Evolutionary conservation across 108 stramenopile species (phyloP), one percentile per base, ranked within the genome.

Genomic region (Chaetoceros tenuissimus): DNA sequence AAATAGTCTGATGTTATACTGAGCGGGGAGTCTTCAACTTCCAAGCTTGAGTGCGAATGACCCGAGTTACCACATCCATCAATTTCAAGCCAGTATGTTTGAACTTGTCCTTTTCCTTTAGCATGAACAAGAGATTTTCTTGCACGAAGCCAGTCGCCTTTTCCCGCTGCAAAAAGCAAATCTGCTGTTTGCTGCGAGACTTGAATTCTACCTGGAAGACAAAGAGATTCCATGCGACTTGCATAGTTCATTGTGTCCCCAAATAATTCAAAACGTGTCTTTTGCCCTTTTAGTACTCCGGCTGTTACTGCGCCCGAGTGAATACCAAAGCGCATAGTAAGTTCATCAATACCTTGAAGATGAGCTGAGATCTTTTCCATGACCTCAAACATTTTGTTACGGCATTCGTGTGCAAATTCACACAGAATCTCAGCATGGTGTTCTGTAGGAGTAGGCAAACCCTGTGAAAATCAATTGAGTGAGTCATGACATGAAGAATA

Each of bases 171-270:
- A 34, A 31, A 26, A 0, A 86, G 46, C 22, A 78, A 51, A 10
- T 72, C 64, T 31, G 80, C 80, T 19, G 81, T 82, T 27, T 67
- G 74, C 21, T 65, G 55, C 30, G 67, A 66, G 0, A 82, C 31
- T 28, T 86, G 84, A 25, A 86, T 78, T 20, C 27, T 53, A 29
- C 70, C 54, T 10, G 57, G 66, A 21, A 30, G 49, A 3, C 84
- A 79, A 1, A 74, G 76, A 16, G 65, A 74, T 55, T 85, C 84
- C 31, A 85, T 81, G 3, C 84, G 30, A 28, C 71, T 55, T 3
- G 78, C 78, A 19, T 75, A 77, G 54, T 86, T 86, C 44, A 86
- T 79, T 0, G 84, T 81, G 34, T 86, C 84, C 5, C 84, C 84
- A 57, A 86, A 86, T 16, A 83, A 49, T 22, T 83, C 68, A 52